Conservation (phyloP, 1,284 basidiomycete genomes). For the Microbotryum saponariae region DNA sequence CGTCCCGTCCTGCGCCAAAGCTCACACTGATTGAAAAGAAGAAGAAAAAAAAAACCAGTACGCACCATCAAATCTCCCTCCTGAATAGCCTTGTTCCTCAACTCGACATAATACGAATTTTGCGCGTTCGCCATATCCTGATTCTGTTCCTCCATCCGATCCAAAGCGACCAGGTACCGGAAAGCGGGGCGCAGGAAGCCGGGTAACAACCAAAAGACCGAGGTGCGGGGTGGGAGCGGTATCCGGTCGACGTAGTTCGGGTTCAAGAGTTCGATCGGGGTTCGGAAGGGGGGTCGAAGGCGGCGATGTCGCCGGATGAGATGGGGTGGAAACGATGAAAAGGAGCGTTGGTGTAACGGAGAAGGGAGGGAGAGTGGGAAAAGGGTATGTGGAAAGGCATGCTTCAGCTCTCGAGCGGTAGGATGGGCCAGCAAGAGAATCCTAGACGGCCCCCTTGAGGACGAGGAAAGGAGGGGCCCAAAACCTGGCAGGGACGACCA, state of each 20-base stretch:
- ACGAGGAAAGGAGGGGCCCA: neutral
- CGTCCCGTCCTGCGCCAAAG: no score
- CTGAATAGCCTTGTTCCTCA: constrained; percentile 64
- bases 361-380: neutral
- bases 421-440: neutral
- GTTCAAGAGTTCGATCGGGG: neutral
- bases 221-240: no score
- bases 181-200: constrained; percentile 19
- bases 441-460: neutral
- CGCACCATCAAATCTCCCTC: constrained; percentile 60
- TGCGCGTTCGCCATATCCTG: constrained; percentile 45
- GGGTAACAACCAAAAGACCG: constrained; percentile 20
- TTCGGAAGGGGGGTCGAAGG: neutral
- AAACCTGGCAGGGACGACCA: no score
- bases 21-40: no score
- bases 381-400: neutral
- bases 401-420: neutral
- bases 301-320: no score
- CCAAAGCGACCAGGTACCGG: constrained; percentile 5
- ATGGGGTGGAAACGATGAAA: no score
- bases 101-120: constrained; percentile 57
- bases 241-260: neutral
- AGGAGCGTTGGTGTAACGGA: neutral
- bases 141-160: constrained; percentile 45
- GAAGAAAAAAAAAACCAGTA: neutral